phyloP scores from a whole-genome alignment of 2,329 filamentous ascomycete genomes.

The Diaporthe amygdali region DNA sequence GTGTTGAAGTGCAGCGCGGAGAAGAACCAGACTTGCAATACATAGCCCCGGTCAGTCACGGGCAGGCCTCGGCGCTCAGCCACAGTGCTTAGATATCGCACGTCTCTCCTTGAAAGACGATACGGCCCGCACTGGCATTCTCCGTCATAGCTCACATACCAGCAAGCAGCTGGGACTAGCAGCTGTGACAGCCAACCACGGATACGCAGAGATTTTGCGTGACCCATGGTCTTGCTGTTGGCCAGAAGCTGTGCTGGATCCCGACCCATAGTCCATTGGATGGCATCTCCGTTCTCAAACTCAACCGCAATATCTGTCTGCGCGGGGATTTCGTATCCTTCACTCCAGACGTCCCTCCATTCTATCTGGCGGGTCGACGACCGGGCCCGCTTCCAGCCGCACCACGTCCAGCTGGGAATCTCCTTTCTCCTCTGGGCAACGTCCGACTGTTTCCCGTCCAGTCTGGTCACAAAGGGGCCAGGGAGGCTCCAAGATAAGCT shows the following conservation, averaged over 20 bases:
- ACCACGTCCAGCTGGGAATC: constrained; percentile 16
- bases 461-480: not conserved
- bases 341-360: constrained; percentile 10
- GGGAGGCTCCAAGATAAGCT: constrained; percentile 3
- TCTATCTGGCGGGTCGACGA: constrained; percentile 4
- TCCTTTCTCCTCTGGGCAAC: not conserved
- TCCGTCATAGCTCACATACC: constrained; percentile 5
- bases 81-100: constrained; percentile 6
- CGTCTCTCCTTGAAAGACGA: not conserved
- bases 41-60: not conserved
- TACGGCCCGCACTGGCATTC: constrained; percentile 15
- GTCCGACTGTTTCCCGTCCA: not conserved
- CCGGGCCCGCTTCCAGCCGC: constrained; percentile 4
- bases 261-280: not conserved
- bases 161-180: constrained; percentile 9
- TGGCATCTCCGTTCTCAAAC: not conserved
- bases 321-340: not conserved
- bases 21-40: constrained; percentile 14
- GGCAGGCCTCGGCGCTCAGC: not conserved
- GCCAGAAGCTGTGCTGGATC: not conserved
- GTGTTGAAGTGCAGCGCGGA: constrained; percentile 1
- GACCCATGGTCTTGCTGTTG: not conserved
- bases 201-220: not conserved
- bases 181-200: not conserved
- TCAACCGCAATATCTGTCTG: constrained; percentile 6